Conservation (phyloP, 225 moss, liverwort and hornwort species). For the Bryoerythrophyllum caledonicum region DNA sequence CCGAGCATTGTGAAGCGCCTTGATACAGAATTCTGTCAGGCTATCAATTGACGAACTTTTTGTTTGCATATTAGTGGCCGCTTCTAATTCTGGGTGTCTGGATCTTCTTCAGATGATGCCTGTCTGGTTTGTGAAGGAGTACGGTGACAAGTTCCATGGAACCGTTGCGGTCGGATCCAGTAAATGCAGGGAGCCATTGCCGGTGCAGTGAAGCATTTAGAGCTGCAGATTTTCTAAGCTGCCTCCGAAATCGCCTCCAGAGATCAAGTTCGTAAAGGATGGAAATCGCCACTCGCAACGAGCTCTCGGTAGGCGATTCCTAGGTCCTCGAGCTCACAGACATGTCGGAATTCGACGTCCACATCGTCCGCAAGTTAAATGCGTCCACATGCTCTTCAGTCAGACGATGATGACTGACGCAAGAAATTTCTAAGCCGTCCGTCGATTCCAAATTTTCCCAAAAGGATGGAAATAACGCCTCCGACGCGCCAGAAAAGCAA, state of each 20-base stretch:
- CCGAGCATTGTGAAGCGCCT: neutral
- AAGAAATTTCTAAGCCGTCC: neutral
- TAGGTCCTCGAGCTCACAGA: no score
- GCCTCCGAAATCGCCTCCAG: no score
- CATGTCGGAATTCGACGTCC: no score
- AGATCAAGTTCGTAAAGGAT: constrained; percentile 24
- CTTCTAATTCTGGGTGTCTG: no score
- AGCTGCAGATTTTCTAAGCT: no score
- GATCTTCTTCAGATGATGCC: no score
- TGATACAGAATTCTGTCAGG: neutral
- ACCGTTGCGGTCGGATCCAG: constrained; percentile 15
- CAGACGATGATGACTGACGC: no score
- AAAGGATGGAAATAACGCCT: neutral
- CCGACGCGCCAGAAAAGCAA: neutral
- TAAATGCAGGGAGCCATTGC: neutral
- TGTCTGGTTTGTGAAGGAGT: constrained; percentile 14
- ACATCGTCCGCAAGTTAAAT: no score
- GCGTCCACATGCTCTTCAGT: constrained; percentile 8
- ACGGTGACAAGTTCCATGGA: constrained; percentile 16
- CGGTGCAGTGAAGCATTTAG: no score
- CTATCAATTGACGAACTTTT: neutral
- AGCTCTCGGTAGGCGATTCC: no score
- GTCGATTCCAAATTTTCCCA: no score
- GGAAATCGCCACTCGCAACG: no score
- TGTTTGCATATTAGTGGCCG: neutral